These are phyloP conservation scores for Fusarium torreyae DNA, from an alignment of 2,329 filamentous ascomycete species.

Conservation along the genomic window DNA sequence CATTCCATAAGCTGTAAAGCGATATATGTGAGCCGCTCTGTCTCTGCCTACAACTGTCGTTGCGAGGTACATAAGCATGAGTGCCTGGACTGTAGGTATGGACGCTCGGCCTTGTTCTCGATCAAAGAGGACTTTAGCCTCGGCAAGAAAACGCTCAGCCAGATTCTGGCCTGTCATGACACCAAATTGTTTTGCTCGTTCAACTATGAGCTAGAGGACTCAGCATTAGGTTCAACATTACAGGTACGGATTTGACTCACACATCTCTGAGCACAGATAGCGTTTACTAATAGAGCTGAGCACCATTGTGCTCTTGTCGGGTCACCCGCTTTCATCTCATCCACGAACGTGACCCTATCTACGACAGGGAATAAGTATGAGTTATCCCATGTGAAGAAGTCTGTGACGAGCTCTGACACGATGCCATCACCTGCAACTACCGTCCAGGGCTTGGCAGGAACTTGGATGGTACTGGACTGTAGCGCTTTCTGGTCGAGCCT, in stretches of 20 bases:
- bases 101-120: neutral
- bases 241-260: neutral
- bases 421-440: neutral
- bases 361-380: neutral
- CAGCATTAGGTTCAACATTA: neutral
- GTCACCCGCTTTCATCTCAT: neutral
- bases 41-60: neutral
- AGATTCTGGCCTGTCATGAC: slow-evolving; percentile 1
- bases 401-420: slow-evolving; percentile 1
- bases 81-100: slow-evolving; percentile 1
- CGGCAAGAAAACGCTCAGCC: neutral
- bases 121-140: neutral
- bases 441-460: slow-evolving; percentile 9
- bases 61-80: slow-evolving; percentile 7
- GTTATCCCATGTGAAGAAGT: slow-evolving; percentile 9
- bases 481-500: slow-evolving; percentile 1
- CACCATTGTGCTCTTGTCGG: neutral
- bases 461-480: neutral
- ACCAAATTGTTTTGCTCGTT: slow-evolving; percentile 14
- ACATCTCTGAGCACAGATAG: neutral
- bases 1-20: slow-evolving; percentile 2
- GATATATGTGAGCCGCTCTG: neutral
- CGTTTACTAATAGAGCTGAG: slow-evolving; percentile 2
- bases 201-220: neutral
- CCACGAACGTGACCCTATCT: neutral